phyloP scores from a whole-genome alignment of 768 basidiomycete genomes.

The Cubamyces lactineus region DNA sequence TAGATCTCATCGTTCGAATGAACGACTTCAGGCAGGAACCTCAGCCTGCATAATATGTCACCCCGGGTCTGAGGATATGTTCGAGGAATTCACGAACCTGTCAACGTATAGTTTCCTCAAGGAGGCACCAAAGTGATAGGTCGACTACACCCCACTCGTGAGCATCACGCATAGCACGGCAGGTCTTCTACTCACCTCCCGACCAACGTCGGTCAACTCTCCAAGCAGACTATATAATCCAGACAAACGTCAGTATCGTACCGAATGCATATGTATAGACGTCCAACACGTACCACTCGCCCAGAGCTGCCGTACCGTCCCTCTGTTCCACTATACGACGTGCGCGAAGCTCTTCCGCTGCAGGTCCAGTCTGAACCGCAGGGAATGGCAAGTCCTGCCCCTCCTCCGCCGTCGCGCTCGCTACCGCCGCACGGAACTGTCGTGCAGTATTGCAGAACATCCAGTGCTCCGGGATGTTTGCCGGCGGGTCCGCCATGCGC shows the following conservation, averaged over 20 bases:
- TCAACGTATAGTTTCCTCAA: slow-evolving; percentile 70
- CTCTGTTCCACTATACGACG: slow-evolving; percentile 56
- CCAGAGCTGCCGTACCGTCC: slow-evolving; percentile 56
- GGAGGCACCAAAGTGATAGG: slow-evolving; percentile 60
- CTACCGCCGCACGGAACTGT: slow-evolving; percentile 51
- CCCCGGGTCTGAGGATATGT: not conserved
- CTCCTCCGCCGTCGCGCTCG: slow-evolving; percentile 30
- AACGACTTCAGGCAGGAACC: slow-evolving; percentile 61
- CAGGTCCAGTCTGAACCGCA: not conserved
- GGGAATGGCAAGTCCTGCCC: not conserved
- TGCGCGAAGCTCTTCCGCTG: slow-evolving; percentile 39
- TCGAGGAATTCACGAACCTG: slow-evolving; percentile 43
- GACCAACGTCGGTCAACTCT: slow-evolving; percentile 71
- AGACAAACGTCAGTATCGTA: not conserved
- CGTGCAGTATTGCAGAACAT: slow-evolving; percentile 60
- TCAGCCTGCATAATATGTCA: slow-evolving; percentile 47
- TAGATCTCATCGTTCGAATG: slow-evolving; percentile 52
- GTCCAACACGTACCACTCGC: slow-evolving; percentile 59
- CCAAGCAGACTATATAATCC: slow-evolving; percentile 58
- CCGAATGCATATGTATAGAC: not conserved
- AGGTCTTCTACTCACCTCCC: slow-evolving; percentile 48
- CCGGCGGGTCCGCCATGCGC: slow-evolving; percentile 62
- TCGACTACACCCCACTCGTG: slow-evolving; percentile 51
- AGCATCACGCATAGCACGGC: not conserved
- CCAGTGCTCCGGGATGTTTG: slow-evolving; percentile 72